These are phyloP conservation scores for Aspergillus heteromorphus DNA, from an alignment of 495 filamentous ascomycete genomes.

Conservation along the genomic window DNA sequence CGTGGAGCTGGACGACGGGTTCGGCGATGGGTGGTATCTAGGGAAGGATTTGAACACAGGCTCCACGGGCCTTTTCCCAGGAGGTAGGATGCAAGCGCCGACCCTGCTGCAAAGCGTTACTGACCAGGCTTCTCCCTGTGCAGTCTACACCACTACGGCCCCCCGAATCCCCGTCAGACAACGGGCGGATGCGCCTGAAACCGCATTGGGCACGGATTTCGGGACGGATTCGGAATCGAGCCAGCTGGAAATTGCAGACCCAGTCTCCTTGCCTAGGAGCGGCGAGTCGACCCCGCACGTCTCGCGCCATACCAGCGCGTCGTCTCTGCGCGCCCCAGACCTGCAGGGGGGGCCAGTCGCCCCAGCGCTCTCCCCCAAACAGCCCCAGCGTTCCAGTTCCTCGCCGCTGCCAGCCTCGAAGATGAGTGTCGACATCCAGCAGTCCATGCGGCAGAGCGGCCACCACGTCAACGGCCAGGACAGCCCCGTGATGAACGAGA, in stretches of 20 bases:
- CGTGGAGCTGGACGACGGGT: constrained; percentile 93
- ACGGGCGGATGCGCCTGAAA: not conserved
- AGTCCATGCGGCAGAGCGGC: constrained; percentile 38
- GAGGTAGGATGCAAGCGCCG: constrained; percentile 51
- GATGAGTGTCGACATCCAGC: constrained; percentile 40
- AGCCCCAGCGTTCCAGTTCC: constrained; percentile 37
- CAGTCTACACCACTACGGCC: constrained; percentile 34
- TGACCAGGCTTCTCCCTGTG: not conserved
- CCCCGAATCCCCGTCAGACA: constrained; percentile 17
- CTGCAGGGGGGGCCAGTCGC: constrained; percentile 17
- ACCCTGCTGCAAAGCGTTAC: not conserved
- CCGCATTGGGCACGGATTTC: not conserved
- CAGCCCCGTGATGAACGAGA: constrained; percentile 93
- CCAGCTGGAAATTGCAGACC: not conserved
- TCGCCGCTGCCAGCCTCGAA: constrained; percentile 37
- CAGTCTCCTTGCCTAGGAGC: constrained; percentile 21
- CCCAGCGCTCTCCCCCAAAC: constrained; percentile 16
- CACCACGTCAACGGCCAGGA: constrained; percentile 43
- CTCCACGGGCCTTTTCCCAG: constrained; percentile 81
- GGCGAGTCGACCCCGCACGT: constrained; percentile 45
- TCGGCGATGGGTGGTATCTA: constrained; percentile 96
- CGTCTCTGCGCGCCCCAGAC: constrained; percentile 23
- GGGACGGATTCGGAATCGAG: not conserved
- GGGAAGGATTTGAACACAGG: constrained; percentile 72
- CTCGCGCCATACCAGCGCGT: constrained; percentile 40